phyloP scores from a whole-genome alignment of 441 rosid genomes.

The Brassica balearica region DNA sequence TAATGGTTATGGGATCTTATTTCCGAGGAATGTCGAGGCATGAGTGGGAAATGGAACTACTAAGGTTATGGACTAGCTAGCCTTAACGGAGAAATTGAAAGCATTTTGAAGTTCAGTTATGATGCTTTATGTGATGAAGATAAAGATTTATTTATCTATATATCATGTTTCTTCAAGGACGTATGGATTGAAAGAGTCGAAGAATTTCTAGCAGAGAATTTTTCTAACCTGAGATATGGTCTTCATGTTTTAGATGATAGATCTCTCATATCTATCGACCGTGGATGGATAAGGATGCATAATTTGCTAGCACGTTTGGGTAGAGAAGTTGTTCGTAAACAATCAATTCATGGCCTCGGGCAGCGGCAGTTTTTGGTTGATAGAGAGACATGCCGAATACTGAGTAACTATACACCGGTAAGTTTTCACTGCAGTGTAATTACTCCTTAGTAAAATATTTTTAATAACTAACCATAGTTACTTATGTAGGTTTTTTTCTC shows the following conservation, averaged over 20 bases:
- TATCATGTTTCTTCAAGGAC: background rate
- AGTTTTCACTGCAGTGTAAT: background rate
- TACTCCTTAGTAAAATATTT: background rate
- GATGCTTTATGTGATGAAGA: slow-evolving; percentile 2
- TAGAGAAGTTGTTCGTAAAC: slow-evolving; percentile 1
- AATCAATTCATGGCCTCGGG: background rate
- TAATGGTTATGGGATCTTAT: background rate
- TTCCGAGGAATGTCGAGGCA: background rate
- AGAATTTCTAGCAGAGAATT: background rate
- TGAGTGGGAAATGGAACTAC: background rate
- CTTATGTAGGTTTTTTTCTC: background rate
- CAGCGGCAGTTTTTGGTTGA: background rate
- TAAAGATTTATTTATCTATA: background rate
- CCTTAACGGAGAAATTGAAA: background rate
- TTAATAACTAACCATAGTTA: background rate
- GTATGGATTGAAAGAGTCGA: background rate
- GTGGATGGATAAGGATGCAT: background rate
- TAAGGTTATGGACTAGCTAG: background rate
- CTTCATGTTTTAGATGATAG: background rate
- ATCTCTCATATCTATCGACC: background rate
- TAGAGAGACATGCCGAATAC: background rate
- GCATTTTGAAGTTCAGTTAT: slow-evolving; percentile 1
- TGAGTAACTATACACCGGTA: background rate
- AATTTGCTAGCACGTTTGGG: background rate
- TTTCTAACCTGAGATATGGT: background rate